These are phyloP conservation scores for Blastobotrys mokoenaii DNA, from an alignment of 805 yeast genomes.

Conservation along the genomic window DNA sequence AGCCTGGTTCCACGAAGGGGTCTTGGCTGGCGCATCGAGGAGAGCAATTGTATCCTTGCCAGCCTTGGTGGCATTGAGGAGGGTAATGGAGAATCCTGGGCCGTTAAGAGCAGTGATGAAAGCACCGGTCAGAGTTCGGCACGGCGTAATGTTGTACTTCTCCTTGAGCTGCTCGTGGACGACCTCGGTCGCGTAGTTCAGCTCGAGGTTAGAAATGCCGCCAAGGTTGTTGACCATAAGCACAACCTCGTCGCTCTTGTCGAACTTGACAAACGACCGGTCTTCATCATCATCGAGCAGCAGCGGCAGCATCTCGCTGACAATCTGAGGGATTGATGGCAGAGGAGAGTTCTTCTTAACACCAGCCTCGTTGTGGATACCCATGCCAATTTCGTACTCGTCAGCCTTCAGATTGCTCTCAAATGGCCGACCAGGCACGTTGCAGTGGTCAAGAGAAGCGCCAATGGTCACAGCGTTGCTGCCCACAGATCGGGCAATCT, in stretches of 20 bases:
- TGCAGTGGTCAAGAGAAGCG: constrained; percentile 80
- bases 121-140: constrained; percentile 63
- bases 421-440: constrained; percentile 73
- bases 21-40: constrained; percentile 65
- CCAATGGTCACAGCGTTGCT: constrained; percentile 76
- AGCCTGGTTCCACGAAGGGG: constrained; percentile 70
- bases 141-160: constrained; percentile 50
- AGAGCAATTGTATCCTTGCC: constrained; percentile 40
- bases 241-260: constrained; percentile 52
- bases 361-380: constrained; percentile 94
- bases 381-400: constrained; percentile 88
- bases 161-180: constrained; percentile 43
- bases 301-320: constrained; percentile 48
- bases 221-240: constrained; percentile 80
- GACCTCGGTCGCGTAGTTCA: constrained; percentile 61
- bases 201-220: constrained; percentile 75
- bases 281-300: constrained; percentile 64
- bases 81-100: constrained; percentile 82
- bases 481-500: constrained; percentile 53
- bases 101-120: constrained; percentile 87
- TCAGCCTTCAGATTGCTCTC: constrained; percentile 45
- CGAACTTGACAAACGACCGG: constrained; percentile 70
- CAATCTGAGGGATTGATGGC: constrained; percentile 59
- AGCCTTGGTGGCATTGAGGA: constrained; percentile 58
- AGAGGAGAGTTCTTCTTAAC: constrained; percentile 53